These are phyloP conservation scores for Elymus sibiricus DNA, from an alignment of 176 grass and related monocot genomes.

Conservation along the genomic window DNA sequence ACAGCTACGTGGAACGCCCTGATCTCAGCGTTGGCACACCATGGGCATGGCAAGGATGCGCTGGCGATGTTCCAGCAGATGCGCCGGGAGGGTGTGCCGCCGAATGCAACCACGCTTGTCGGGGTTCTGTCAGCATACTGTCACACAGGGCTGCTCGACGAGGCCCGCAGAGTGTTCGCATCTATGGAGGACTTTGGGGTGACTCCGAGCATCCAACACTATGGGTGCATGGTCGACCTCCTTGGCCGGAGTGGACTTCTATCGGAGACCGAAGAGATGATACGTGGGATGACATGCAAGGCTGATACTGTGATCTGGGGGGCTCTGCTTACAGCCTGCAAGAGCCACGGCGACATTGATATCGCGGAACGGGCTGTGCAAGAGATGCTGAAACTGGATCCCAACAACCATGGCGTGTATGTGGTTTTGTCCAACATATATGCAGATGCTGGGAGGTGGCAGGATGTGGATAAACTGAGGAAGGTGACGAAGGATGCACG, in stretches of 20 bases:
- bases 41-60: background rate
- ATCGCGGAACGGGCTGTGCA: background rate
- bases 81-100: background rate
- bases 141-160: background rate
- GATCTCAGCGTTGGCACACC: background rate
- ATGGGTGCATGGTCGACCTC: slow-evolving; percentile 8
- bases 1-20: background rate
- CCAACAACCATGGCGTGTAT: background rate
- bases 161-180: background rate
- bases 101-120: background rate
- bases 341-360: background rate
- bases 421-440: slow-evolving; percentile 15
- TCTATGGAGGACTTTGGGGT: background rate
- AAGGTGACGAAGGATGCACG: background rate
- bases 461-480: background rate
- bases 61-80: background rate
- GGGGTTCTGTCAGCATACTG: background rate
- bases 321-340: slow-evolving; percentile 15
- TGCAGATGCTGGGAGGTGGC: background rate
- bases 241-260: background rate
- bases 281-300: slow-evolving; percentile 6
- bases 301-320: background rate
- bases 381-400: slow-evolving; percentile 9
- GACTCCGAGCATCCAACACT: background rate
- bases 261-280: background rate